Evolutionary conservation across 2,329 filamentous ascomycete genomes (phyloP).

Genomic region (Ophiostoma sp.): DNA sequence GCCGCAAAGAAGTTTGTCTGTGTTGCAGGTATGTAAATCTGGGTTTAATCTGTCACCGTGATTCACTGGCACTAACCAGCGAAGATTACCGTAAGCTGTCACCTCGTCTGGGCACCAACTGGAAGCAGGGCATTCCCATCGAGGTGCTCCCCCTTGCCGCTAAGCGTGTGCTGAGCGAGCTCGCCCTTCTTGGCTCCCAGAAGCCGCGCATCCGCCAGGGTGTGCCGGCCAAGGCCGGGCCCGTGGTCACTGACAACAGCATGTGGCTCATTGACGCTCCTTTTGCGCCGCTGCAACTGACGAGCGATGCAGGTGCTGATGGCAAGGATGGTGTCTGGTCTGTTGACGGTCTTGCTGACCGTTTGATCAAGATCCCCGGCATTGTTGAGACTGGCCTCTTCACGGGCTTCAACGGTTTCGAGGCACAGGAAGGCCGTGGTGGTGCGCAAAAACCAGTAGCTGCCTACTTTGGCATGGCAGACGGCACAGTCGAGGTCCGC

Average conservation of each 20-base stretch:
- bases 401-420: constrained; percentile 68
- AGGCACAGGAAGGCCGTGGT: constrained; percentile 52
- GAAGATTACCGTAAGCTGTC: constrained; percentile 84
- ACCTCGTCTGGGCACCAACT: constrained; percentile 63
- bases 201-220: constrained; percentile 67
- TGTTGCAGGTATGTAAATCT: constrained; percentile 31
- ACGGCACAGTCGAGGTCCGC: constrained; percentile 58
- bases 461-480: constrained; percentile 89
- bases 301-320: constrained; percentile 36
- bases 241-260: constrained; percentile 73
- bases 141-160: constrained; percentile 86
- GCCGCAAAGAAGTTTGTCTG: constrained; percentile 80
- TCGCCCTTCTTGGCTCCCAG: constrained; percentile 66
- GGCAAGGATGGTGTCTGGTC: constrained; percentile 69
- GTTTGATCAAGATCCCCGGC: constrained; percentile 75
- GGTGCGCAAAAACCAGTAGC: constrained; percentile 87
- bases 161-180: constrained; percentile 65
- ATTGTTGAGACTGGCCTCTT: constrained; percentile 93
- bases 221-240: constrained; percentile 67
- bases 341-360: constrained; percentile 64
- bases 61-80: too few relatives aligned
- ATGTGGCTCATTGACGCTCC: constrained; percentile 91
- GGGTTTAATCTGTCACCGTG: too few relatives aligned
- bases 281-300: constrained; percentile 67
- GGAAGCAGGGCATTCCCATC: constrained; percentile 81